phyloP scores from a whole-genome alignment of 805 yeast genomes.

The Candida arabinofermentans region DNA sequence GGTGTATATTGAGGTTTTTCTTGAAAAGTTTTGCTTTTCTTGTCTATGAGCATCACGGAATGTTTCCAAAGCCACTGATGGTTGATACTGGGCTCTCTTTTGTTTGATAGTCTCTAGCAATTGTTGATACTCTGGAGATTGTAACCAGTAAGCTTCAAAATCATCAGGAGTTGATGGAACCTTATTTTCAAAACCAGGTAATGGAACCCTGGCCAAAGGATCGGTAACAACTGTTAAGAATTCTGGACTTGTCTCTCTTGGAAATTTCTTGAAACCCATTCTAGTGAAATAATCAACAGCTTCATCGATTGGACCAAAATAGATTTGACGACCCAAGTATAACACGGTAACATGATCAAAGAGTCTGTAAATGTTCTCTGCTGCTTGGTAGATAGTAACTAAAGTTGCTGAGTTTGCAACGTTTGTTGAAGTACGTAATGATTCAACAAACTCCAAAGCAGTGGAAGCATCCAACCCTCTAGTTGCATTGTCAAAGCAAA shows the following conservation, averaged over 20 bases:
- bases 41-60: conserved; percentile 28
- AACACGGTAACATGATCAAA: conserved; percentile 62
- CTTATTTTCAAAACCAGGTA: conserved; percentile 44
- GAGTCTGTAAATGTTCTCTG: conserved; percentile 58
- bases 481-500: conserved; percentile 80
- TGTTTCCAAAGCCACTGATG: conserved; percentile 31
- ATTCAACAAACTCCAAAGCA: conserved; percentile 68
- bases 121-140: conserved; percentile 47
- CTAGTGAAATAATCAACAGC: conserved; percentile 47
- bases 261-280: conserved; percentile 58
- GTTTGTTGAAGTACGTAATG: conserved; percentile 42
- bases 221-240: conserved; percentile 65
- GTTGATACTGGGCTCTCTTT: conserved; percentile 28
- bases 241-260: conserved; percentile 66
- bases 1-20: conserved; percentile 33
- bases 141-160: conserved; percentile 55
- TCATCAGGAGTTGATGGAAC: conserved; percentile 58
- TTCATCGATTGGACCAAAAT: conserved; percentile 57
- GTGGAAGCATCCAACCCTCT: conserved; percentile 85
- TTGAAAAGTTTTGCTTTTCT: conserved; percentile 37
- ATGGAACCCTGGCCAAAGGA: conserved; percentile 52
- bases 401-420: conserved; percentile 12
- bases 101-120: conserved; percentile 34
- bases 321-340: conserved; percentile 59
- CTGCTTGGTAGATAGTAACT: conserved; percentile 43